Percentiles rank a stretch among this genome's conserved stretches.
These are phyloP conservation scores for Neurospora sp. DNA, from an alignment of 495 filamentous ascomycete species.

Conservation along the genomic window DNA sequence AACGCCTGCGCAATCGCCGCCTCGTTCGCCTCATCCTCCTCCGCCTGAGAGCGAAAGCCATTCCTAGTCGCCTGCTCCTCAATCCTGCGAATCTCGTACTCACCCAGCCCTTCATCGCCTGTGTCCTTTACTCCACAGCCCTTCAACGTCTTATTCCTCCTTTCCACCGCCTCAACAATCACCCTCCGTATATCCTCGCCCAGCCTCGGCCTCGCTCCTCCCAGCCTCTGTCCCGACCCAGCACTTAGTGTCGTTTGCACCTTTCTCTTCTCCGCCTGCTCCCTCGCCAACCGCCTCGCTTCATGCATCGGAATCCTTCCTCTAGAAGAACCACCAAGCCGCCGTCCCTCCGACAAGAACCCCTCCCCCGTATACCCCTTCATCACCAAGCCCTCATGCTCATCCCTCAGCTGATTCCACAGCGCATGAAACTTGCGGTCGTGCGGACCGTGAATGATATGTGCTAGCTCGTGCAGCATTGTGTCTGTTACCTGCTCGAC, in stretches of 20 bases:
- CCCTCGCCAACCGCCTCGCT: slow-evolving; percentile 63
- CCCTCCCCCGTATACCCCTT: slow-evolving; percentile 92
- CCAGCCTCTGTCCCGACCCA: slow-evolving; percentile 65
- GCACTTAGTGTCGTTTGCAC: slow-evolving; percentile 25
- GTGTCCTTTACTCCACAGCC: slow-evolving; percentile 42
- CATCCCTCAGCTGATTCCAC: slow-evolving; percentile 81
- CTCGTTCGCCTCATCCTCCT: slow-evolving; percentile 86
- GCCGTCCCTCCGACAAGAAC: slow-evolving; percentile 66
- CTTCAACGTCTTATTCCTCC: slow-evolving; percentile 50
- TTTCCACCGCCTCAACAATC: slow-evolving; percentile 62
- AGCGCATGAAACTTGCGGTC: slow-evolving; percentile 71
- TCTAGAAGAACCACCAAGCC: slow-evolving; percentile 36
- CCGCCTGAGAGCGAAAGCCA: slow-evolving; percentile 73
- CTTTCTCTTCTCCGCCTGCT: slow-evolving; percentile 64
- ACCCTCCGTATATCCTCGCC: slow-evolving; percentile 65
- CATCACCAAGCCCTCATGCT: slow-evolving; percentile 59
- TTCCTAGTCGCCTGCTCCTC: slow-evolving; percentile 57
- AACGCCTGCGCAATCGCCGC: slow-evolving; percentile 79
- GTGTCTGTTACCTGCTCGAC: slow-evolving; percentile 76
- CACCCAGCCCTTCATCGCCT: slow-evolving; percentile 52
- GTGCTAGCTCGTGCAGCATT: slow-evolving; percentile 93
- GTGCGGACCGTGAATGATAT: slow-evolving; percentile 77
- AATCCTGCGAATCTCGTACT: slow-evolving; percentile 48
- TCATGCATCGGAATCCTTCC: slow-evolving; percentile 56
- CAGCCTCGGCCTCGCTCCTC: slow-evolving; percentile 48